Base-by-base conservation (phyloP, 2,329 filamentous ascomycete genomes). In the Fusarium keratoplasticum region DNA sequence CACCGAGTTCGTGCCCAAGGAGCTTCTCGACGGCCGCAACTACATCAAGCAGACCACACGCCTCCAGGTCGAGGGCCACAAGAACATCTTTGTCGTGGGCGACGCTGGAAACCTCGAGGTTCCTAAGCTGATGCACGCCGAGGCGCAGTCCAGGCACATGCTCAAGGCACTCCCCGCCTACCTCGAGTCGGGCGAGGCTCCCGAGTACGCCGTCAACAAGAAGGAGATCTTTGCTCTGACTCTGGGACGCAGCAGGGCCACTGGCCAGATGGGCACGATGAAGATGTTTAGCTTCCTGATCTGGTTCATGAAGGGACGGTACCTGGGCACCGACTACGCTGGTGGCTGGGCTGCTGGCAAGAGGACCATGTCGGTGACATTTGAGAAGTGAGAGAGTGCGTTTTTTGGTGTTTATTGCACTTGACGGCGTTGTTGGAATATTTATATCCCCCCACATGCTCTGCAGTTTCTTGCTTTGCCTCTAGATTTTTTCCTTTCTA, bases 31-130 rank as follows among this genome's bases (percentile, higher is more conserved):
- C 40, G 62, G 67, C 27, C 40, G 66, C 1, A 82, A 81, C 9
- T 82, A 78, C 64, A 66, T 87, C 61, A 79, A 80, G 68, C 83
- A 86, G 73, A 83, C 82, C 47, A 77, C 74, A 5, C 79, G 75
- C 25, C 78, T 88, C 13, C 83, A 82, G 47, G 80, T 78, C 2
- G 77, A 81, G 8, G 81, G 80, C 1, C 69, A 84, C 69, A 61
- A 73, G 10, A 84, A 86, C 76, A 80, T 88, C 59, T 87, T 87
- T 74, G 80, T 85, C 20, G 64, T 84, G 5, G 86, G 86, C 33
- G 86, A 88, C 65, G 83, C 79, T 0, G 85, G 85, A 10, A 82
- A 81, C 72, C 79, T 87, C 20, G 83, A 87, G 74, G 66, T 58
- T 2, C 74, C 77, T 33, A 84, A 83, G 67, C 79, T 79, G 1